These are phyloP conservation scores for Neurospora sp. DNA, from an alignment of 495 filamentous ascomycete genomes.

Conservation along the genomic window DNA sequence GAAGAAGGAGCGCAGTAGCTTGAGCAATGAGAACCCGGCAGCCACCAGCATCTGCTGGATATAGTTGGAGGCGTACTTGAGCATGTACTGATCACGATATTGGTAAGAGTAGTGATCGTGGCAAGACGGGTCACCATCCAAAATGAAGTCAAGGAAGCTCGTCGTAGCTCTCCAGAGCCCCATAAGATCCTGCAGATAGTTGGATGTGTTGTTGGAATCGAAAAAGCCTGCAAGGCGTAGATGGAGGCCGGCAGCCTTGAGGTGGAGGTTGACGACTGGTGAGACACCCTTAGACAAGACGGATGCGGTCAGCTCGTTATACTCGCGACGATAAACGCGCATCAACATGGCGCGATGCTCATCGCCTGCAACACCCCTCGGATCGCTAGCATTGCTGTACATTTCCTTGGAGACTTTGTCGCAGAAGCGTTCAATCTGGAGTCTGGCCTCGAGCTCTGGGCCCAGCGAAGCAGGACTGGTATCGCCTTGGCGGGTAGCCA, in stretches of 20 bases:
- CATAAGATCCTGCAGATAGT: slow-evolving; percentile 69
- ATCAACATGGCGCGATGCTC: slow-evolving; percentile 59
- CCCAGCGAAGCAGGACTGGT: slow-evolving; percentile 59
- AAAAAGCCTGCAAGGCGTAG: slow-evolving; percentile 83
- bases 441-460: slow-evolving; percentile 52
- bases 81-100: slow-evolving; percentile 33
- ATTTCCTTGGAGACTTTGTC: slow-evolving; percentile 80
- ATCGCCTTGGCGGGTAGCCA: slow-evolving; percentile 52
- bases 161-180: slow-evolving; percentile 67
- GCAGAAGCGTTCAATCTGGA: slow-evolving; percentile 74
- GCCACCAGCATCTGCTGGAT: slow-evolving; percentile 89
- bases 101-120: slow-evolving; percentile 18
- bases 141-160: slow-evolving; percentile 62
- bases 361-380: slow-evolving; percentile 61
- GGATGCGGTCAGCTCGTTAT: slow-evolving; percentile 41
- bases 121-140: slow-evolving; percentile 38
- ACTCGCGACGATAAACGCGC: slow-evolving; percentile 47
- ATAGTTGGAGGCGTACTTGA: slow-evolving; percentile 74
- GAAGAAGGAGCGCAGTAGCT: slow-evolving; percentile 80
- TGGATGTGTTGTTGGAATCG: slow-evolving; percentile 61
- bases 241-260: slow-evolving; percentile 72
- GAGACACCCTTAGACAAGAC: slow-evolving; percentile 39
- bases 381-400: slow-evolving; percentile 70
- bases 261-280: slow-evolving; percentile 60
- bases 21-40: slow-evolving; percentile 73